Evolutionary conservation across 1,284 basidiomycete species (phyloP), one percentile per base, ranked within the genome.

Genomic region (Kalmanozyma brasiliensis): DNA sequence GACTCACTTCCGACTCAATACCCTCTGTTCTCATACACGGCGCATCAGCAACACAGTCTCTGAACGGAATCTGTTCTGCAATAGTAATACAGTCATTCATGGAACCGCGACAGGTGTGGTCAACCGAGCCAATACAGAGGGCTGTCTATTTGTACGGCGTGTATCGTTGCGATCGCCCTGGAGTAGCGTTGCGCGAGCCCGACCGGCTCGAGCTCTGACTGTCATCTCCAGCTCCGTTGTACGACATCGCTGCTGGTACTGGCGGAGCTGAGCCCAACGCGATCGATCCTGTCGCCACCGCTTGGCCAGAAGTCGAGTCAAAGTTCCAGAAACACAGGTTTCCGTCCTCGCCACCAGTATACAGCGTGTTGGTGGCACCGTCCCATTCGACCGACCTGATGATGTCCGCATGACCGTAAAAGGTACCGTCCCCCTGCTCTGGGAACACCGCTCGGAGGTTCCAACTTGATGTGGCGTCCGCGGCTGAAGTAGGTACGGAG

Each of bases 331-430:
- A 61, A 44, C 74, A 73, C 1, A 76, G 47, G n/a, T 61, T 71
- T 13, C 72, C 74, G 43, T 78, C 76, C 37, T 78, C 76, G 4
- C 73, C 76, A 8, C 76, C 76, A 0, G 76, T 72, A 40, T 70
- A 71, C 16, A 78, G 49, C 0, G 60, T 63, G n/a, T 68, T 56
- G 3, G 52, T 52, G 4, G 23, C 24, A 14, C 60, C 16, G 30
- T 74, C 71, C 56, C 57, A 76, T 22, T 64, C 52, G 14, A 73
- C 71, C 29, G 59, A 64, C 6, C 77, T 58, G 8, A 79, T 66
- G 43, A 79, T 76, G 38, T 79, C 77, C 16, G 52, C 41, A 49
- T 79, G 77, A 6, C 66, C 77, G 26, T 63, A 60, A 8, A 64
- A 37, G 0, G 58, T 62, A 14, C 58, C 58, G 34, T 60, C 60